Conservation (phyloP, 371 early-diverging fungal genomes). For the Blastocladiella emersonii region DNA sequence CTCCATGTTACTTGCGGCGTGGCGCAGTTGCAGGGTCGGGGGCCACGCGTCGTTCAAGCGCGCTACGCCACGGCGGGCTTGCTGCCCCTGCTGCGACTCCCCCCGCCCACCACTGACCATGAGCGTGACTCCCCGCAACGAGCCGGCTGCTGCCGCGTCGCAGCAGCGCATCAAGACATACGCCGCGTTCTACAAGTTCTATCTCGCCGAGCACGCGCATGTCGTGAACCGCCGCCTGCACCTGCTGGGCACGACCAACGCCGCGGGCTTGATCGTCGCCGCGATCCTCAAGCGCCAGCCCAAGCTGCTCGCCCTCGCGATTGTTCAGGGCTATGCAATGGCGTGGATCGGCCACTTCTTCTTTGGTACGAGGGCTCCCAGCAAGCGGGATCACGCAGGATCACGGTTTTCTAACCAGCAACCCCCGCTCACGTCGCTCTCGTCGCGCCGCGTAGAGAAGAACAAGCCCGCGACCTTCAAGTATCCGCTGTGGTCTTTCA, state of each 20-base stretch:
- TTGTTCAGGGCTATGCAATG: neutral
- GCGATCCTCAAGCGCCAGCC: neutral
- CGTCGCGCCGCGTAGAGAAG: slow-evolving; percentile 1
- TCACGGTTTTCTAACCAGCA: neutral
- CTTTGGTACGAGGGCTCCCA: neutral
- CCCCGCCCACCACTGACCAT: no score
- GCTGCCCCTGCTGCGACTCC: no score
- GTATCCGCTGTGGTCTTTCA: slow-evolving; percentile 1
- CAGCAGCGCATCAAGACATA: neutral
- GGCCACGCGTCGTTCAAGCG: no score
- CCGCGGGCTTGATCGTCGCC: neutral
- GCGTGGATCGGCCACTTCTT: slow-evolving; percentile 6
- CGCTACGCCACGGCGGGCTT: no score
- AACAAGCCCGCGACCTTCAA: slow-evolving; percentile 6
- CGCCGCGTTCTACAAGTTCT: neutral
- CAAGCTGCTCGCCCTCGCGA: neutral
- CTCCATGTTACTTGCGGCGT: no score
- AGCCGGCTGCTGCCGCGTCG: no score
- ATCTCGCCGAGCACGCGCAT: neutral
- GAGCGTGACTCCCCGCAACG: no score
- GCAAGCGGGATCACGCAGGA: no score
- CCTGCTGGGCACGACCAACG: neutral
- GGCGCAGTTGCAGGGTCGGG: no score
- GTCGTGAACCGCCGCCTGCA: neutral
- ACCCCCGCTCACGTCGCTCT: neutral